phyloP scores from a whole-genome alignment of 2,329 filamentous ascomycete species.

The Ophiosphaerella herpotricha region DNA sequence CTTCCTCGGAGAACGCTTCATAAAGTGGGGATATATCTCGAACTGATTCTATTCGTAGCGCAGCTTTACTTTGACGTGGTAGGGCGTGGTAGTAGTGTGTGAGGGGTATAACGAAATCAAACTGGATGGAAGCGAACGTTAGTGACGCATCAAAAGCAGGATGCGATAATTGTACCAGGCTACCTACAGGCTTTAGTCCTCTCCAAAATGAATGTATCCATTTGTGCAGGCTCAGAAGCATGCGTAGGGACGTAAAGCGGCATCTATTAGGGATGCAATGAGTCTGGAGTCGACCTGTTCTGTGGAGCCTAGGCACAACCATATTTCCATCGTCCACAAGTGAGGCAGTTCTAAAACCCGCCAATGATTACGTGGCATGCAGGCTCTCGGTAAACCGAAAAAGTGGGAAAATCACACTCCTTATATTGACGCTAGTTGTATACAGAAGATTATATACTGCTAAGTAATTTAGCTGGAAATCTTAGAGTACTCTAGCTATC shows the following conservation, averaged over 20 bases:
- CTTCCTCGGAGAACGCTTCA: slow-evolving; percentile 17
- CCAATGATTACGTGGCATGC: too few species aligned
- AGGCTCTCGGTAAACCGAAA: too few species aligned
- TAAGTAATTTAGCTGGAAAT: too few species aligned
- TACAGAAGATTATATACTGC: too few species aligned
- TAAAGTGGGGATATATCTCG: slow-evolving; percentile 15
- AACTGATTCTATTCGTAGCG: background rate
- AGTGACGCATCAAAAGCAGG: slow-evolving; percentile 1
- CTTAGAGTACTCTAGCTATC: too few species aligned
- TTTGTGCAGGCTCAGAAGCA: slow-evolving; percentile 1
- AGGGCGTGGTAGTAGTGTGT: slow-evolving; percentile 2
- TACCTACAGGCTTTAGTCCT: background rate
- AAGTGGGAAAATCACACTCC: too few species aligned
- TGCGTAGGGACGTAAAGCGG: background rate
- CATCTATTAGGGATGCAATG: too few species aligned
- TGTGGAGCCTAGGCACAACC: too few species aligned
- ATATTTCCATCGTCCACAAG: too few species aligned
- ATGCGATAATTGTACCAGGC: slow-evolving; percentile 2
- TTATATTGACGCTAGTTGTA: too few species aligned
- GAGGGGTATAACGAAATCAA: background rate
- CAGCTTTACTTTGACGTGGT: slow-evolving; percentile 1
- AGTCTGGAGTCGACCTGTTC: too few species aligned
- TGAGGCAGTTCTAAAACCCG: too few species aligned
- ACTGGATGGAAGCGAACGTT: background rate
- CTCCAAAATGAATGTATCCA: slow-evolving; percentile 1